phyloP scores from a whole-genome alignment of 2,329 filamentous ascomycete genomes.

The Pyrenochaeta sp. region DNA sequence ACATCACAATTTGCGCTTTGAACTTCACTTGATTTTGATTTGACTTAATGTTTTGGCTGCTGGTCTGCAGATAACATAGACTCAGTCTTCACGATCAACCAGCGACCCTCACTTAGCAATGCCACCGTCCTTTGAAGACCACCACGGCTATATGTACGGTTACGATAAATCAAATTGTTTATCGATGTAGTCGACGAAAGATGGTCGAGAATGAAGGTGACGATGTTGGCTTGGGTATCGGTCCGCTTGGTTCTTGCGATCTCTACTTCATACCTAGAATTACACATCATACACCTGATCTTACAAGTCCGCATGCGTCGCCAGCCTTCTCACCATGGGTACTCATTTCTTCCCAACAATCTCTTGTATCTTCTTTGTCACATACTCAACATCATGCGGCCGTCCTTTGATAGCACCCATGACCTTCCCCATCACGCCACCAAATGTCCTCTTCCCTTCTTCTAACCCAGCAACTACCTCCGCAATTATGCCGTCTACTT shows the following conservation, averaged over 20 bases:
- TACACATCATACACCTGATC: not conserved
- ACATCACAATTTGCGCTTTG: not conserved
- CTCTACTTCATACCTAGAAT: not conserved
- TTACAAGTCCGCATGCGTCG: not conserved
- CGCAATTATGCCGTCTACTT: conserved; percentile 65
- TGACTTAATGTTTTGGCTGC: too few species aligned
- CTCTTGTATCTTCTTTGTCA: conserved; percentile 68
- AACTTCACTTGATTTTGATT: not conserved
- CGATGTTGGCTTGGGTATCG: not conserved
- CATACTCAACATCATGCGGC: conserved; percentile 68
- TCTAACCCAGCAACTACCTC: conserved; percentile 62
- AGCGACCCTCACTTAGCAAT: not conserved
- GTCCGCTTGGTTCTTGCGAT: not conserved
- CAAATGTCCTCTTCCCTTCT: conserved; percentile 61
- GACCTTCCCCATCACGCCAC: conserved; percentile 69
- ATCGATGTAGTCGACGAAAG: not conserved
- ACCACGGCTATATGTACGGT: not conserved
- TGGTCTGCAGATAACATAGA: too few species aligned
- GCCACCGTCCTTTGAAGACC: too few species aligned
- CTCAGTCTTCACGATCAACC: too few species aligned
- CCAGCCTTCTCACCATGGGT: not conserved
- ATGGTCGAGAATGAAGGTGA: not conserved
- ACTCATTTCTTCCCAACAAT: conserved; percentile 31
- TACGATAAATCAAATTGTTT: not conserved
- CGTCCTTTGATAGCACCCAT: conserved; percentile 67